Base-by-base conservation (phyloP, 129 eudicot species). In the Flaveria ramosissima region DNA sequence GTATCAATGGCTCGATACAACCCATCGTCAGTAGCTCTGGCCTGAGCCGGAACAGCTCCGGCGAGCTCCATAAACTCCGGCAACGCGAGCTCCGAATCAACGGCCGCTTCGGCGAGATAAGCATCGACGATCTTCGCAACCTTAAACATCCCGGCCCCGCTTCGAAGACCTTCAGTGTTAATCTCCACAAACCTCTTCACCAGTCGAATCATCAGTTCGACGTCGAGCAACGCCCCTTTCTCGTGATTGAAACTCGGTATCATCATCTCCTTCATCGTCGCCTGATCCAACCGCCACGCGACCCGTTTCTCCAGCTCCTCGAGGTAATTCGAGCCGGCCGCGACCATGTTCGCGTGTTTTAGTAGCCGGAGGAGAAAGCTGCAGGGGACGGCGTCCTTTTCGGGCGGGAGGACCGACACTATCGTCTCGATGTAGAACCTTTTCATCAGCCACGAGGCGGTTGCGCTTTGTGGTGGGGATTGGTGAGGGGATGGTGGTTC, bases 1-100 rank as follows among this genome's bases (percentile, higher is more conserved):
- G 89, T 93, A 71, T 93, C 98, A 47, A 93, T 89, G 69, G 98
- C 98, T 2, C 96, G 89, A 80, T 93, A 90, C 63, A 93, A 81
- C 7, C 96, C 93, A 78, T 93, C 98, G 47, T 93, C 92, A 0
- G 55, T 80, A 7, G 84, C 65, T 10, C 98, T 89, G 2, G 96
- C 97, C 45, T 87, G 92, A 17, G 73, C 43, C 6, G 98, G 98
- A 14, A 93, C 71, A 1, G 82, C 89, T 70, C 83, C 76, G 27
- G 97, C 98, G 36, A 93, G 90, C 43, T 77, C 91, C 57, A 91
- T 63, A 55, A 93, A 93, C 50, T 87, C 89, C 53, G 82, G 52
- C 84, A 87, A 68, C 16, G 10, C 65, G 66, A 90, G 70, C 68
- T 87, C 80, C 0, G 84, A 50, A 78, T 93, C 97, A 30, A 84